phyloP scores from a whole-genome alignment of 208 protist genomes.

The Porcisia deanei region DNA sequence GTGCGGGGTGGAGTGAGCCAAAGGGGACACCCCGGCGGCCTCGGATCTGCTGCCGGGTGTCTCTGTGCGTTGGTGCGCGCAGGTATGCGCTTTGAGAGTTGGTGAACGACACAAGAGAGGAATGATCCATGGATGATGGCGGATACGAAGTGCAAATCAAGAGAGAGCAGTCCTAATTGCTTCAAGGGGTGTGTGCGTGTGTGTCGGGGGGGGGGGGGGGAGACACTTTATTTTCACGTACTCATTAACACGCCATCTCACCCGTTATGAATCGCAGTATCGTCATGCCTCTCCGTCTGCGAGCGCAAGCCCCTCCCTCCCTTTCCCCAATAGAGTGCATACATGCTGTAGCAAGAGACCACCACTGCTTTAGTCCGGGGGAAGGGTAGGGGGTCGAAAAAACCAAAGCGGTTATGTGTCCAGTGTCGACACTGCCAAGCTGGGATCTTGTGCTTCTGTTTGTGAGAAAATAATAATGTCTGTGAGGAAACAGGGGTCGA shows the following conservation, averaged over 20 bases:
- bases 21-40: background rate
- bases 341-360: background rate
- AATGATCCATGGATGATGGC: too few relatives aligned
- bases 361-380: background rate
- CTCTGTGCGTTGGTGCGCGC: background rate
- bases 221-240: background rate
- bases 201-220: background rate
- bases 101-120: too few relatives aligned
- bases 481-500: background rate
- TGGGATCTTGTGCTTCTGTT: background rate
- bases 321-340: background rate
- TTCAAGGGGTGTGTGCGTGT: background rate
- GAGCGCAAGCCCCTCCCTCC: background rate
- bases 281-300: background rate
- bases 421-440: too few relatives aligned
- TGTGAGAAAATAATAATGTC: background rate
- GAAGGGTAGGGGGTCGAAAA: background rate
- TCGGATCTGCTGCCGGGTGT: background rate
- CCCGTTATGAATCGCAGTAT: background rate
- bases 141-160: too few relatives aligned
- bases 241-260: background rate
- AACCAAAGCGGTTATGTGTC: background rate
- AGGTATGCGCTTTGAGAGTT: too few relatives aligned
- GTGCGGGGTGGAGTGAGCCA: background rate
- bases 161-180: too few relatives aligned